Percentiles rank a stretch among this genome's conserved stretches.
phyloP scores from a whole-genome alignment of 2,329 filamentous ascomycete genomes.

The Monilinia laxa region DNA sequence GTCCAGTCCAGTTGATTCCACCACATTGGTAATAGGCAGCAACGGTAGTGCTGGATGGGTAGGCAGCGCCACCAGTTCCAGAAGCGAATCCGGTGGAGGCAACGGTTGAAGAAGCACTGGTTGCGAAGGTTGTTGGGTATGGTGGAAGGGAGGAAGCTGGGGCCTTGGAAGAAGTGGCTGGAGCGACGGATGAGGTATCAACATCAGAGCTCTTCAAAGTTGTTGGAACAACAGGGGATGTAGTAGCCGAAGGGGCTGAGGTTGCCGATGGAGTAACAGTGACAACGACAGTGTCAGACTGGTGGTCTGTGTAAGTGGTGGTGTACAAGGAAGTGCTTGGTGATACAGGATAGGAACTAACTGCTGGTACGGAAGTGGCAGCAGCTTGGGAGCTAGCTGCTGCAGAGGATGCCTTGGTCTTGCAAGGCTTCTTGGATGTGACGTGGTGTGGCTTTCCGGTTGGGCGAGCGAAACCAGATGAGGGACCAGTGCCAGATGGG shows the following conservation, averaged over 20 bases:
- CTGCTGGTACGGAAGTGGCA: neutral
- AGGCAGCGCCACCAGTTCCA: conserved; percentile 12
- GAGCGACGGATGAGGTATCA: conserved; percentile 3
- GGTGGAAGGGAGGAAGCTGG: conserved; percentile 7
- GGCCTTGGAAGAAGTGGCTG: conserved; percentile 13
- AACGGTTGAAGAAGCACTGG: conserved; percentile 5
- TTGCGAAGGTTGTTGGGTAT: conserved; percentile 20
- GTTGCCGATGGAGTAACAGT: conserved; percentile 17
- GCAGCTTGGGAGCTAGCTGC: conserved; percentile 4
- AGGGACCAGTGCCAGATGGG: conserved; percentile 8
- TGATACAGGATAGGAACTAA: neutral
- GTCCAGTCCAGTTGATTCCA: conserved; percentile 29
- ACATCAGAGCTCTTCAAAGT: conserved; percentile 5
- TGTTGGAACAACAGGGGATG: neutral
- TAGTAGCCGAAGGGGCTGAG: neutral
- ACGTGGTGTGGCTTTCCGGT: conserved; percentile 3
- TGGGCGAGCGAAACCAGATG: conserved; percentile 3
- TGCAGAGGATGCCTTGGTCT: conserved; percentile 18
- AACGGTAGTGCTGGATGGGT: neutral
- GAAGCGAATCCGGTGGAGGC: conserved; percentile 19
- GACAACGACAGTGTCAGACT: no score
- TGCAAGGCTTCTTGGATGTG: conserved; percentile 15
- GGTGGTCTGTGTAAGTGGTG: no score
- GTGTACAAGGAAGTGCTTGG: no score
- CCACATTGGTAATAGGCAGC: conserved; percentile 32